These are phyloP conservation scores for Rubroshorea leprosula DNA, from an alignment of 345 rosid species.

Conservation along the genomic window DNA sequence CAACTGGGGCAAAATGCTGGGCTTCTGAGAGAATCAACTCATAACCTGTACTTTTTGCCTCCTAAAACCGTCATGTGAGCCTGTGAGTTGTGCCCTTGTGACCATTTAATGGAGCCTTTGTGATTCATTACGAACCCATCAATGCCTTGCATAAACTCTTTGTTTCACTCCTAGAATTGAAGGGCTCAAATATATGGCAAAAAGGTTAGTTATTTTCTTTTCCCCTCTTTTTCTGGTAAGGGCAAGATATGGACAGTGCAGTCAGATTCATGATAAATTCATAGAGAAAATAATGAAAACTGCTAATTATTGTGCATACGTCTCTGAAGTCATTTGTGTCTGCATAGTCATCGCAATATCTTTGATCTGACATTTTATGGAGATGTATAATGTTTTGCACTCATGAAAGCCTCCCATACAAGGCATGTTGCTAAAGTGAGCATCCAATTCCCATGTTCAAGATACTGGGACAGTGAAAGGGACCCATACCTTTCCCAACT, in stretches of 20 bases:
- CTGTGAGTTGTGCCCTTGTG: neutral
- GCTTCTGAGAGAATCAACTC: constrained; percentile 60
- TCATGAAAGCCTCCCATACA: constrained; percentile 23
- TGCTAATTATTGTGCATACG: neutral
- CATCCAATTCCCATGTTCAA: constrained; percentile 20
- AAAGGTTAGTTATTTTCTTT: constrained; percentile 2
- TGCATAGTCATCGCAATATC: neutral
- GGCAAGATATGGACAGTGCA: neutral
- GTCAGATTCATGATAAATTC: neutral
- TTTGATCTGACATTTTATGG: constrained; percentile 9
- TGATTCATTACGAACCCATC: constrained; percentile 1
- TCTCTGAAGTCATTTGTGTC: neutral
- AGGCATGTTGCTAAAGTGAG: constrained; percentile 39
- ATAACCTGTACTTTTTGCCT: constrained; percentile 20
- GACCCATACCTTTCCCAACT: neutral
- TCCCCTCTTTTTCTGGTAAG: neutral
- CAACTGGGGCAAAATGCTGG: constrained; percentile 52
- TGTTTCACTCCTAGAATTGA: neutral
- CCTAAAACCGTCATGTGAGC: neutral
- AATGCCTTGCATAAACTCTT: neutral
- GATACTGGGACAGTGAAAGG: constrained; percentile 1
- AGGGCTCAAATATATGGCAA: neutral
- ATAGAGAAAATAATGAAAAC: too few relatives aligned
- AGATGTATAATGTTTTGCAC: neutral
- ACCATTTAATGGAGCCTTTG: neutral